Evolutionary conservation across 2,329 filamentous ascomycete species (phyloP).

Genomic region (Colletotrichum navitas): DNA sequence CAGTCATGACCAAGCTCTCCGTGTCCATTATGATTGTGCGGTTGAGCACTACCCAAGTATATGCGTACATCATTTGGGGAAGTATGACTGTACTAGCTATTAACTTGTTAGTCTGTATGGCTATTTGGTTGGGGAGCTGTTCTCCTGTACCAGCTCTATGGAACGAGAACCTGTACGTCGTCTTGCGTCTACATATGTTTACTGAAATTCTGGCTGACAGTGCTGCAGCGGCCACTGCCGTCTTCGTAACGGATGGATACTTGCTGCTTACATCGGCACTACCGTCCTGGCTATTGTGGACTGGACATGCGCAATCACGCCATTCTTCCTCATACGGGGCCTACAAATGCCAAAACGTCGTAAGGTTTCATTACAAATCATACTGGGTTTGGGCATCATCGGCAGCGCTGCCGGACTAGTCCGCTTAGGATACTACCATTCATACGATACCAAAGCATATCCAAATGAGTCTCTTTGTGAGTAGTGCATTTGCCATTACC

Average conservation of each 20-base stretch:
- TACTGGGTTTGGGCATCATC: conserved; percentile 20
- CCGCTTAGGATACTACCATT: conserved; percentile 33
- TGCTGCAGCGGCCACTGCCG: neutral
- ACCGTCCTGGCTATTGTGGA: conserved; percentile 45
- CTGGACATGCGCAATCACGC: conserved; percentile 47
- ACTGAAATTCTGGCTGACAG: neutral
- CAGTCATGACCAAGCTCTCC: conserved; percentile 4
- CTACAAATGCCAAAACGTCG: conserved; percentile 46
- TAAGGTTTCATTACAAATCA: conserved; percentile 38
- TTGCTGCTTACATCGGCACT: conserved; percentile 40
- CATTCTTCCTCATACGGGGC: conserved; percentile 47
- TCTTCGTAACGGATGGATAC: neutral
- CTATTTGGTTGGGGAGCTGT: neutral
- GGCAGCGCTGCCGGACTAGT: conserved; percentile 34
- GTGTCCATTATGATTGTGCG: conserved; percentile 21
- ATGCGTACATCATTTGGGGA: neutral
- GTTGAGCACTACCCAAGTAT: neutral
- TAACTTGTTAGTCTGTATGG: neutral
- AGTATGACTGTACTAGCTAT: neutral
- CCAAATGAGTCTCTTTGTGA: conserved; percentile 16
- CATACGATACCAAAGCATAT: conserved; percentile 31
- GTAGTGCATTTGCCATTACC: neutral
- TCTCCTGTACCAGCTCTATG: neutral
- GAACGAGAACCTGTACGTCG: conserved; percentile 3
- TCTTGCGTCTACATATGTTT: too few species aligned